phyloP scores from a whole-genome alignment of 2,329 filamentous ascomycete species.

The Claviceps sp. region DNA sequence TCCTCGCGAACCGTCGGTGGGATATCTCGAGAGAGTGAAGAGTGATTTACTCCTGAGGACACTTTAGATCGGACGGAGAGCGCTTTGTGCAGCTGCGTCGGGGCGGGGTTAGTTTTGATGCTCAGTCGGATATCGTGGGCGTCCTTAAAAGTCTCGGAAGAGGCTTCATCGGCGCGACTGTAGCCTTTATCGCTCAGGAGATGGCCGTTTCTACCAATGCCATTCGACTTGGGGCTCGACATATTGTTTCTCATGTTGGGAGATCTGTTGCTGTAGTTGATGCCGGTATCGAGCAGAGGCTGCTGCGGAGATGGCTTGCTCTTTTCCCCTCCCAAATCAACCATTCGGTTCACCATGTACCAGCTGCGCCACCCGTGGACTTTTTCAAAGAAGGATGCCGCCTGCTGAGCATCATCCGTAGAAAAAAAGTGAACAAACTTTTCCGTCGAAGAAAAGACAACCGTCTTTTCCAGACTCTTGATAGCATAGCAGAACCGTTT shows the following conservation, averaged over 20 bases:
- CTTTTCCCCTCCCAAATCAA: constrained; percentile 27
- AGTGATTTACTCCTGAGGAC: neutral
- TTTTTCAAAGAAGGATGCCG: constrained; percentile 54
- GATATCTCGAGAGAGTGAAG: neutral
- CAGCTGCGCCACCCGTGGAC: constrained; percentile 81
- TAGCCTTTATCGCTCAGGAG: neutral
- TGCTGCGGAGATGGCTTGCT: constrained; percentile 10
- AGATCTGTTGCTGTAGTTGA: neutral
- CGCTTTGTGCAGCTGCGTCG: neutral
- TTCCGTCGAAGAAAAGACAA: constrained; percentile 66
- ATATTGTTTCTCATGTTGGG: neutral
- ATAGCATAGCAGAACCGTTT: constrained; percentile 78
- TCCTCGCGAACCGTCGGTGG: constrained; percentile 1
- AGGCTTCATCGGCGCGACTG: neutral
- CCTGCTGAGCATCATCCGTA: constrained; percentile 56
- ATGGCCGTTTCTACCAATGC: constrained; percentile 2
- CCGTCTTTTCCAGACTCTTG: constrained; percentile 82
- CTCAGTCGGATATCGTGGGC: constrained; percentile 8
- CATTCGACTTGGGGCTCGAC: neutral
- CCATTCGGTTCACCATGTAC: constrained; percentile 69
- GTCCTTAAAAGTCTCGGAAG: constrained; percentile 7
- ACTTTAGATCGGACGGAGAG: neutral
- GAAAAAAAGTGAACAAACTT: constrained; percentile 91
- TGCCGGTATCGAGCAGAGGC: constrained; percentile 3
- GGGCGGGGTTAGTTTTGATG: constrained; percentile 2